These are phyloP conservation scores for Ophiostoma fasciatum DNA, from an alignment of 2,329 filamentous ascomycete species.

Conservation along the genomic window DNA sequence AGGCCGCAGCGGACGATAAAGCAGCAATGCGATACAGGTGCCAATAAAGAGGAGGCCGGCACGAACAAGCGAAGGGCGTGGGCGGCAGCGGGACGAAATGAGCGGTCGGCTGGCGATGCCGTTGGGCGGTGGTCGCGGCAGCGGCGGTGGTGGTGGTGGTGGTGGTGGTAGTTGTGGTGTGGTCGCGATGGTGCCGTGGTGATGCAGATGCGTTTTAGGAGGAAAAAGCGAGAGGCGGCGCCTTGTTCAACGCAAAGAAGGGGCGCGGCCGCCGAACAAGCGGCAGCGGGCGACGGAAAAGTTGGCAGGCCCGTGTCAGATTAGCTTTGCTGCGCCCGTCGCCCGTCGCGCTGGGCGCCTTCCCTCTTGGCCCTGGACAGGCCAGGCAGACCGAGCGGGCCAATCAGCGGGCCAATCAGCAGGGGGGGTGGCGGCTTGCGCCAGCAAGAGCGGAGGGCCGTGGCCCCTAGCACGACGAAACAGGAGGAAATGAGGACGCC, in stretches of 20 bases:
- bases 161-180: too few relatives aligned
- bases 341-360: slow-evolving; percentile 1
- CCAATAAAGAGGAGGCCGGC: background rate
- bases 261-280: too few relatives aligned
- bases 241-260: too few relatives aligned
- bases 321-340: slow-evolving; percentile 1
- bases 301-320: slow-evolving; percentile 4
- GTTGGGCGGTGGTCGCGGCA: background rate
- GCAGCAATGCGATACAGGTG: background rate
- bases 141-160: too few relatives aligned
- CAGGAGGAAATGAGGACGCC: slow-evolving; percentile 3
- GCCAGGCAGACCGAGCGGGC: slow-evolving; percentile 1
- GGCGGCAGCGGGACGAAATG: background rate
- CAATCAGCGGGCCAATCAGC: too few relatives aligned
- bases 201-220: slow-evolving; percentile 3
- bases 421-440: too few relatives aligned
- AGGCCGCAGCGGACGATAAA: background rate
- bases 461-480: too few relatives aligned
- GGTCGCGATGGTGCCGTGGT: too few relatives aligned
- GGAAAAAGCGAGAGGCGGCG: background rate
- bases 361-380: background rate
- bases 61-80: background rate
- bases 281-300: too few relatives aligned
- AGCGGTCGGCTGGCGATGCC: background rate
- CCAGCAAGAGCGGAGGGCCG: too few relatives aligned